phyloP scores from a whole-genome alignment of 2,329 filamentous ascomycete species.

The Blumeria graminis region DNA sequence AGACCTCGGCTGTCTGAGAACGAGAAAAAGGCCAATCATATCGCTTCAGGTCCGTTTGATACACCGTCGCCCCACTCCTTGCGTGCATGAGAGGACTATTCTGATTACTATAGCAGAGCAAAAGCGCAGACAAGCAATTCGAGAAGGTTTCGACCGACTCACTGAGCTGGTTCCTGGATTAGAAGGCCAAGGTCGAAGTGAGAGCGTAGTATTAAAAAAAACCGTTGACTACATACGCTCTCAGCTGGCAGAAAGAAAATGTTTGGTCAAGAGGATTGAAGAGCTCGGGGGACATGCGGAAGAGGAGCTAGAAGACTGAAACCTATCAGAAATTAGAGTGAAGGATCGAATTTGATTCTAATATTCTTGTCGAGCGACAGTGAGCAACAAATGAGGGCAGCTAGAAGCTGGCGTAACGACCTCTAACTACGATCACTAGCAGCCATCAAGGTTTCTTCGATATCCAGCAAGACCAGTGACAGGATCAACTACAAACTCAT shows the following conservation, averaged over 20 bases:
- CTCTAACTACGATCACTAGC: no score
- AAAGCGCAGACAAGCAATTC: constrained; percentile 26
- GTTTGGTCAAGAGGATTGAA: constrained; percentile 25
- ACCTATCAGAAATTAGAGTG: neutral
- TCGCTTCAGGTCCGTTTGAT: constrained; percentile 25
- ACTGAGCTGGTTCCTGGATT: constrained; percentile 44
- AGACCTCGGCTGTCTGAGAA: constrained; percentile 42
- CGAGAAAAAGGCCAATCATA: constrained; percentile 53
- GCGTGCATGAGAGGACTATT: neutral
- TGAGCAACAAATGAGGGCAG: no score
- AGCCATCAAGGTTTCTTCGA: no score
- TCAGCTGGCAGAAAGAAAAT: constrained; percentile 24
- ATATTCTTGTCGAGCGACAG: no score
- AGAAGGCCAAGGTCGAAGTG: constrained; percentile 42
- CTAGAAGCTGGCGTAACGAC: no score
- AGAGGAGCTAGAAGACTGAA: constrained; percentile 9
- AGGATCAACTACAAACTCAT: no score
- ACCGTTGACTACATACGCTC: constrained; percentile 27
- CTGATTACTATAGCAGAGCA: constrained; percentile 19
- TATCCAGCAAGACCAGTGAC: no score
- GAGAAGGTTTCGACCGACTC: constrained; percentile 43
- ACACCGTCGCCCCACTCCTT: neutral
- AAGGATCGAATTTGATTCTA: no score
- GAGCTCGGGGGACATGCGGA: constrained; percentile 23
- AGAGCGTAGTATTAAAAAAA: constrained; percentile 40